These are phyloP conservation scores for Vigna hirtella DNA, from an alignment of 306 rosid species.

Conservation along the genomic window DNA sequence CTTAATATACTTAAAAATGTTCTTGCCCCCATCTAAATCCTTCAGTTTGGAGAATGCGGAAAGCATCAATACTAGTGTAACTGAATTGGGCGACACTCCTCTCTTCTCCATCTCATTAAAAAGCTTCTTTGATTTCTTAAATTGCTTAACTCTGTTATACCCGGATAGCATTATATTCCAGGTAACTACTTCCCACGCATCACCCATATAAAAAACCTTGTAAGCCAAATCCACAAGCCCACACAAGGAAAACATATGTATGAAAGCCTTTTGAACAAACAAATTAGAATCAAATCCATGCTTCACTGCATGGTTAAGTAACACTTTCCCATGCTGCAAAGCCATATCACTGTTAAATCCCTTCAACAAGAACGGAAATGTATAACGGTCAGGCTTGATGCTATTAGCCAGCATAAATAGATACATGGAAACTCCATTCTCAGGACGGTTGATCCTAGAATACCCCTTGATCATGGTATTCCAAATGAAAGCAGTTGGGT, in stretches of 20 bases:
- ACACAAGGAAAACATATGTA: conserved; percentile 64
- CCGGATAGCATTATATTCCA: conserved; percentile 90
- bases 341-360: conserved; percentile 56
- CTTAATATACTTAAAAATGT: conserved; percentile 52
- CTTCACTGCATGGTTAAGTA: conserved; percentile 72
- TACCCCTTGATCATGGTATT: conserved; percentile 84
- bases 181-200: conserved; percentile 67
- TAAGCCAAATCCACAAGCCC: conserved; percentile 70
- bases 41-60: conserved; percentile 84
- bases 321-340: conserved; percentile 58
- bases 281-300: conserved; percentile 68
- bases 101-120: conserved; percentile 67
- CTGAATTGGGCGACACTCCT: conserved; percentile 69
- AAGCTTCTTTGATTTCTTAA: conserved; percentile 69
- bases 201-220: conserved; percentile 59
- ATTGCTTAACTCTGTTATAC: conserved; percentile 67
- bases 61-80: conserved; percentile 73
- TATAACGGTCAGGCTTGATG: conserved; percentile 67
- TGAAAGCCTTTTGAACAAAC: conserved; percentile 76
- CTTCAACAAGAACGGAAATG: conserved; percentile 82
- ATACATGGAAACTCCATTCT: conserved; percentile 65
- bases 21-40: conserved; percentile 74
- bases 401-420: conserved; percentile 59
- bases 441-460: conserved; percentile 58
- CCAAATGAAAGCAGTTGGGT: conserved; percentile 71